Percentiles rank a stretch among this genome's conserved stretches.
Conservation (phyloP, 1,139 yeast species). For the Taphrina wiesneri region DNA sequence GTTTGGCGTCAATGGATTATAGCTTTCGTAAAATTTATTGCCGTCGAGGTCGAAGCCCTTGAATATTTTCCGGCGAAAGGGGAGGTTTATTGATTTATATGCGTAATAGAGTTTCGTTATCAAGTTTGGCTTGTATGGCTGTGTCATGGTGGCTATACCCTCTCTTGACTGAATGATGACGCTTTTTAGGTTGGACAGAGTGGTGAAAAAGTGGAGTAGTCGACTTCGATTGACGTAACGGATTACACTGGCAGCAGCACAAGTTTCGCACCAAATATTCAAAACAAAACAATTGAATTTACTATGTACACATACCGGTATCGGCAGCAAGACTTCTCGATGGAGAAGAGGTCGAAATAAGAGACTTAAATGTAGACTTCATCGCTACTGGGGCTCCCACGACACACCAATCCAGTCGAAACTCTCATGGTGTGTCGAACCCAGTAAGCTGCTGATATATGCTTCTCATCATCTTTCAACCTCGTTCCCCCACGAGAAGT, state of each 20-base stretch:
- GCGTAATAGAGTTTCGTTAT: conserved; percentile 14
- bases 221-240: neutral
- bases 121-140: conserved; percentile 15
- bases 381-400: conserved; percentile 33
- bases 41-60: conserved; percentile 32
- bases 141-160: neutral
- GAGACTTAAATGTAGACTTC: conserved; percentile 34
- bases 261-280: neutral
- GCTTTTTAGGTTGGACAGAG: neutral
- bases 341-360: neutral
- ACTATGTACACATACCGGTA: neutral
- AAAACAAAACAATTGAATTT: neutral
- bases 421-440: conserved; percentile 11
- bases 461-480: conserved; percentile 22
- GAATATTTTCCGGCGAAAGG: conserved; percentile 23
- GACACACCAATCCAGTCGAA: conserved; percentile 12
- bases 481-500: neutral
- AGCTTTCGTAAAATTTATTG: conserved; percentile 26
- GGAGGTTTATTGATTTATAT: conserved; percentile 15
- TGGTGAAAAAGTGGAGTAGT: neutral
- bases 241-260: neutral
- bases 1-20: conserved; percentile 25
- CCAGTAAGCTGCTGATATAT: conserved; percentile 23
- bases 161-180: neutral
- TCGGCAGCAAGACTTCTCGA: conserved; percentile 15